phyloP scores from a whole-genome alignment of 306 rosid species.

The Sicyos baderoa region DNA sequence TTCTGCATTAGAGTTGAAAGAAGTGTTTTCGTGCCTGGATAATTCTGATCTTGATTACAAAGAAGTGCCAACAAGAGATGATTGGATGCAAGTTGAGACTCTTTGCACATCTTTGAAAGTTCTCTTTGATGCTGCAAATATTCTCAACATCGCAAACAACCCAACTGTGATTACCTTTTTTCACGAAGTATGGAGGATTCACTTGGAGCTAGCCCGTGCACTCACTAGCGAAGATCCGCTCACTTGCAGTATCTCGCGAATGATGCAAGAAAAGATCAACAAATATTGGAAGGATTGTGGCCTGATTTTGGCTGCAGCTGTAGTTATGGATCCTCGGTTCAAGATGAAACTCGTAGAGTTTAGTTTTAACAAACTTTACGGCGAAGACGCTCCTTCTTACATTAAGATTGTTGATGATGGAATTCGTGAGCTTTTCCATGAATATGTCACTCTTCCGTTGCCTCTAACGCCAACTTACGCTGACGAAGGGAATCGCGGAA shows the following conservation, averaged over 20 bases:
- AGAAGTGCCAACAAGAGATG: slow-evolving; percentile 57
- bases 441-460: slow-evolving; percentile 62
- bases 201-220: slow-evolving; percentile 42
- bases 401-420: slow-evolving; percentile 79
- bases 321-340: slow-evolving; percentile 92
- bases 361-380: slow-evolving; percentile 65
- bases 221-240: slow-evolving; percentile 52
- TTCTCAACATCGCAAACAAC: slow-evolving; percentile 44
- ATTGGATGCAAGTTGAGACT: slow-evolving; percentile 78
- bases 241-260: slow-evolving; percentile 35
- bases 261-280: slow-evolving; percentile 54
- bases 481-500: slow-evolving; percentile 44
- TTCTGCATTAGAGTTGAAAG: slow-evolving; percentile 66
- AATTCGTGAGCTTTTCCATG: slow-evolving; percentile 73
- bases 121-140: slow-evolving; percentile 54
- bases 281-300: slow-evolving; percentile 72
- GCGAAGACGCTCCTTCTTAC: slow-evolving; percentile 51
- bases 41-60: slow-evolving; percentile 78
- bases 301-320: slow-evolving; percentile 76
- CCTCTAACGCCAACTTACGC: slow-evolving; percentile 79
- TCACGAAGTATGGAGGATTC: slow-evolving; percentile 90
- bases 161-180: slow-evolving; percentile 65
- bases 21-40: slow-evolving; percentile 81
- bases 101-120: slow-evolving; percentile 64
- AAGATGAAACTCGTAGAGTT: slow-evolving; percentile 95